Percentiles rank a stretch among this genome's conserved stretches.
phyloP scores from a whole-genome alignment of 257 asterid genomes.

The Petunia secreta region DNA sequence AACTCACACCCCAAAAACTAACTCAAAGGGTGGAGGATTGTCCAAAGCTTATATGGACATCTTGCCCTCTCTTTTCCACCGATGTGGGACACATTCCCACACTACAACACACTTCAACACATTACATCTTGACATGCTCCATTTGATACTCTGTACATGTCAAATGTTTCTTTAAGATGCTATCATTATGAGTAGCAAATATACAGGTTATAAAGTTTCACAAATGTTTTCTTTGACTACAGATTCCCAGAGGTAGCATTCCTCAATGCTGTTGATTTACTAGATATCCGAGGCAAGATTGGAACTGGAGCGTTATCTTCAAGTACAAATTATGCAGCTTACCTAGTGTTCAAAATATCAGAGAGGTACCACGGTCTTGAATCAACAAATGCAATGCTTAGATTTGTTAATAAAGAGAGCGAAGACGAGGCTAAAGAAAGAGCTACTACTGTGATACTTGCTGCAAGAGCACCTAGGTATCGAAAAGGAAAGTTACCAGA shows the following conservation, averaged over 20 bases:
- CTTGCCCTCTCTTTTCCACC: too few species aligned
- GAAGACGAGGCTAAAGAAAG: background rate
- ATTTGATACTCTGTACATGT: background rate
- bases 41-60: too few species aligned
- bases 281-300: conserved; percentile 22
- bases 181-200: background rate
- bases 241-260: conserved; percentile 22
- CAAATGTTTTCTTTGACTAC: background rate
- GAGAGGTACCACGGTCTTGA: conserved; percentile 23
- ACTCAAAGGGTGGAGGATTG: too few species aligned
- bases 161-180: background rate
- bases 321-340: conserved; percentile 16
- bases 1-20: too few species aligned
- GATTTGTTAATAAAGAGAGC: conserved; percentile 9
- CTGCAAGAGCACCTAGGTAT: background rate
- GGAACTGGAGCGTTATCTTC: background rate
- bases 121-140: background rate
- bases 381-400: conserved; percentile 13
- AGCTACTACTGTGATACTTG: background rate
- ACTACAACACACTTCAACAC: too few species aligned
- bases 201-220: background rate
- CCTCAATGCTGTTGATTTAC: background rate
- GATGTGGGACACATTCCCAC: too few species aligned
- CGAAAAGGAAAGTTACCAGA: conserved; percentile 4
- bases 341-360: conserved; percentile 21